These are phyloP conservation scores for Coprinopsis cinerea DNA, from an alignment of 768 basidiomycete species.

Conservation along the genomic window DNA sequence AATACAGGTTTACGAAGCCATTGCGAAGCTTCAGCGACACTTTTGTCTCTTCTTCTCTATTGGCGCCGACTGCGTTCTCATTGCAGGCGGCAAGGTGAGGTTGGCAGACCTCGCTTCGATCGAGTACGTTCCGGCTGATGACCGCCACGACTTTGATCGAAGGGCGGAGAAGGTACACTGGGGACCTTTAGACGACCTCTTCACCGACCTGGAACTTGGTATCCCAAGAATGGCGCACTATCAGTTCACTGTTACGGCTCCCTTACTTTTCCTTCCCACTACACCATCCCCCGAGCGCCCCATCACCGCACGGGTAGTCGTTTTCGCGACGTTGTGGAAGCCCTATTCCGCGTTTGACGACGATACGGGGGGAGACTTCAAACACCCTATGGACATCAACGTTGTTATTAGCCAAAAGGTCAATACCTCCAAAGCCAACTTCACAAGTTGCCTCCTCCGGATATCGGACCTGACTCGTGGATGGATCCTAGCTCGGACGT, in stretches of 20 bases:
- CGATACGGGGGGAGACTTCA: no score
- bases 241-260: not conserved
- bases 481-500: no score
- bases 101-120: conserved; percentile 22
- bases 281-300: not conserved
- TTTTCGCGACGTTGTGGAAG: no score
- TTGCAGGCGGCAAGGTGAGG: conserved; percentile 31
- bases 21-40: conserved; percentile 23
- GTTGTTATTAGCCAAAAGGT: no score
- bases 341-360: no score
- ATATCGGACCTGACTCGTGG: no score
- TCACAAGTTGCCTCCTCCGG: no score
- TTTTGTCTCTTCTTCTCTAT: conserved; percentile 10
- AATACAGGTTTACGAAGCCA: conserved; percentile 25
- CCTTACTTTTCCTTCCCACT: not conserved
- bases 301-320: not conserved
- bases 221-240: not conserved
- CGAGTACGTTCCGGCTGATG: conserved; percentile 10
- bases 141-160: conserved; percentile 17
- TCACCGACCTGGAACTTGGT: conserved; percentile 18
- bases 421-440: no score
- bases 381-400: no score
- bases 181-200: conserved; percentile 20
- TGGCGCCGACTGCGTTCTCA: conserved; percentile 20
- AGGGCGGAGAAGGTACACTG: conserved; percentile 23